phyloP scores from a whole-genome alignment of 352 stramenopile genomes.

The Globisporangium yorkense region DNA sequence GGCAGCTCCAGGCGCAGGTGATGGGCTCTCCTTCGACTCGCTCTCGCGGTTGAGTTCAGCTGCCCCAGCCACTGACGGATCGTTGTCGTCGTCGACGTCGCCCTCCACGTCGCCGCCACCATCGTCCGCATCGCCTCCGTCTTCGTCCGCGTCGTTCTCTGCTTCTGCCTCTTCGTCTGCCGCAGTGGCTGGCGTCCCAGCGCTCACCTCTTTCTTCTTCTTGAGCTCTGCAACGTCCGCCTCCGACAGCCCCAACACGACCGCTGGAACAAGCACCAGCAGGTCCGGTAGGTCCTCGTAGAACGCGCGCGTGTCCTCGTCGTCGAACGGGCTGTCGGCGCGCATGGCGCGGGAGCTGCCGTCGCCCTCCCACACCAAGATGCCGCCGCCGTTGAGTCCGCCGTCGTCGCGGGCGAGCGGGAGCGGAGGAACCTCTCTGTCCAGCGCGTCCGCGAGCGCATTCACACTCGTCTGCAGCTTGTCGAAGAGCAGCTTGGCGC shows the following conservation, averaged over 20 bases:
- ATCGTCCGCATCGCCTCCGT: conserved; percentile 31
- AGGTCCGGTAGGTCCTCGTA: conserved; percentile 97
- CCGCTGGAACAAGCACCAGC: conserved; percentile 91
- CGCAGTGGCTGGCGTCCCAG: conserved; percentile 4
- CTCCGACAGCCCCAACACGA: conserved; percentile 90
- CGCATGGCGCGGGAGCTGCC: conserved; percentile 57
- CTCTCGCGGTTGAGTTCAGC: conserved; percentile 10
- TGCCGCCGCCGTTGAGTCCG: conserved; percentile 29
- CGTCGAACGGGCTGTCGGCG: conserved; percentile 90
- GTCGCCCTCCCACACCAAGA: conserved; percentile 72
- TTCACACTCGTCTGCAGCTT: conserved; percentile 84
- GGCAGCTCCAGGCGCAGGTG: background rate
- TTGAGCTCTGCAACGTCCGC: conserved; percentile 81
- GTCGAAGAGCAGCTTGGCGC: conserved; percentile 74
- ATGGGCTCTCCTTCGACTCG: conserved; percentile 3
- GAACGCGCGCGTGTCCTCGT: conserved; percentile 94
- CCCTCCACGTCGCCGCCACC: conserved; percentile 32
- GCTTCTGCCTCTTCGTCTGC: conserved; percentile 19
- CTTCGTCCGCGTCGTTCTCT: conserved; percentile 39
- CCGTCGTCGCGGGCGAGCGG: conserved; percentile 62
- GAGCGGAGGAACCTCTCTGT: conserved; percentile 65
- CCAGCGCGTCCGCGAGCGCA: conserved; percentile 68
- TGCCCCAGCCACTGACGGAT: conserved; percentile 13
- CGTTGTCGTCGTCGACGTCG: conserved; percentile 19
- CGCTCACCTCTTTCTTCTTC: conserved; percentile 66